Percentiles rank a stretch among this genome's conserved stretches.
phyloP scores from a whole-genome alignment of 345 rosid species.

The Punica granatum region DNA sequence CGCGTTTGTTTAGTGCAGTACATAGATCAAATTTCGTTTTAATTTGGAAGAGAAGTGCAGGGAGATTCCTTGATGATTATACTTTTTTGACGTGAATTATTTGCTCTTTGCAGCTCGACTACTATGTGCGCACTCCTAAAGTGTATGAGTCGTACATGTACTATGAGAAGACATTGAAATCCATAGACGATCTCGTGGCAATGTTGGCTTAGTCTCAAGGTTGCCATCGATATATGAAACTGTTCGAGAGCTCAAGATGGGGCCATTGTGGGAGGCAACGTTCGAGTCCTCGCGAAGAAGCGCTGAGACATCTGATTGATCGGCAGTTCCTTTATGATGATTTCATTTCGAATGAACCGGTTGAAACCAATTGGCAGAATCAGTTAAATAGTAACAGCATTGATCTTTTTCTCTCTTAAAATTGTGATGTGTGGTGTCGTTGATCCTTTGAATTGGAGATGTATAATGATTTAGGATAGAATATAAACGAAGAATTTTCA shows the following conservation, averaged over 20 bases:
- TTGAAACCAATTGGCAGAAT: too few species aligned
- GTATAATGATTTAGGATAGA: not conserved
- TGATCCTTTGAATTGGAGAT: not conserved
- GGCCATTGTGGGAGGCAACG: not conserved
- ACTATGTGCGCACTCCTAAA: slow-evolving; percentile 65
- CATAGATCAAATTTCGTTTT: too few species aligned
- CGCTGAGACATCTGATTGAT: too few species aligned
- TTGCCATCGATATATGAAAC: not conserved
- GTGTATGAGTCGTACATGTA: slow-evolving; percentile 83
- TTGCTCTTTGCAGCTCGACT: slow-evolving; percentile 45
- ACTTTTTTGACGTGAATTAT: not conserved
- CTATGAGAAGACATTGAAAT: slow-evolving; percentile 80
- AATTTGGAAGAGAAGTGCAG: too few species aligned
- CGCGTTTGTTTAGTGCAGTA: too few species aligned
- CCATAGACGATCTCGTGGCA: slow-evolving; percentile 63
- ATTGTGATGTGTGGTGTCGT: not conserved
- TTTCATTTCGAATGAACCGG: too few species aligned
- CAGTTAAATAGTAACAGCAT: too few species aligned
- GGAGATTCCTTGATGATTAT: too few species aligned
- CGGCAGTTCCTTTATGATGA: too few species aligned
- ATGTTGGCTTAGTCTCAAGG: slow-evolving; percentile 3
- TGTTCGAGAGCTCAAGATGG: not conserved
- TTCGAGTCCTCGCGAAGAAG: too few species aligned
- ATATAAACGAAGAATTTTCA: not conserved
- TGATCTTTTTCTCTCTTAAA: too few species aligned